Percentiles rank a stretch among this genome's conserved stretches.
These are phyloP conservation scores for Pichia inconspicua DNA, from an alignment of 1,139 yeast genomes.

Conservation along the genomic window DNA sequence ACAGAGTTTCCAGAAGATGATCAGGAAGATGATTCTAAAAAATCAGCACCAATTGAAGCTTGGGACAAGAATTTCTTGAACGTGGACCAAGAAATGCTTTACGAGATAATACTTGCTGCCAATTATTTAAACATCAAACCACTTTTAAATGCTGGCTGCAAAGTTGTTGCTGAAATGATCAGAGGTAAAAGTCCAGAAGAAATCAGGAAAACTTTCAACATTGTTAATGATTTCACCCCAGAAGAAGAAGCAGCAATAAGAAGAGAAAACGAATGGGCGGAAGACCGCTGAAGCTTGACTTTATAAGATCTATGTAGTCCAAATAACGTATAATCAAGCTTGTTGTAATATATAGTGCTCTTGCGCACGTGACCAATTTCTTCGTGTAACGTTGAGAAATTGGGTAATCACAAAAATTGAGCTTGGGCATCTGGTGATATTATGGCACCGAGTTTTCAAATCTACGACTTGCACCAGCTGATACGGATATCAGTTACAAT, in stretches of 20 bases:
- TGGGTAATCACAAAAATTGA: no score
- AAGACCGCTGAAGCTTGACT: slow-evolving; percentile 56
- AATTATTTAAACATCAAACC: slow-evolving; percentile 93
- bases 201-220: slow-evolving; percentile 93
- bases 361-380: not conserved
- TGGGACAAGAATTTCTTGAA: slow-evolving; percentile 96
- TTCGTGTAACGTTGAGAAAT: no score
- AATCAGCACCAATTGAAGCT: slow-evolving; percentile 79
- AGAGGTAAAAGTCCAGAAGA: slow-evolving; percentile 95
- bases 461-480: no score
- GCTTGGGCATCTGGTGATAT: not conserved
- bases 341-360: not conserved
- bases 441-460: no score
- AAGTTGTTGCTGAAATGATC: slow-evolving; percentile 97
- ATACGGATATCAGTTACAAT: no score
- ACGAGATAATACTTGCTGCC: slow-evolving; percentile 93
- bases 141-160: slow-evolving; percentile 89
- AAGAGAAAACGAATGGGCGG: slow-evolving; percentile 99
- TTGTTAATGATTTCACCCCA: slow-evolving; percentile 92
- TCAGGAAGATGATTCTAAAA: slow-evolving; percentile 69
- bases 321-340: not conserved
- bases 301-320: no score
- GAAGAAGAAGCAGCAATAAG: slow-evolving; percentile 98
- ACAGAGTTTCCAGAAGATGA: slow-evolving; percentile 72
- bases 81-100: slow-evolving; percentile 97